Evolutionary conservation across 306 rosid species (phyloP), one percentile per base, ranked within the genome.

Genomic region (Lathyrus aphaca): DNA sequence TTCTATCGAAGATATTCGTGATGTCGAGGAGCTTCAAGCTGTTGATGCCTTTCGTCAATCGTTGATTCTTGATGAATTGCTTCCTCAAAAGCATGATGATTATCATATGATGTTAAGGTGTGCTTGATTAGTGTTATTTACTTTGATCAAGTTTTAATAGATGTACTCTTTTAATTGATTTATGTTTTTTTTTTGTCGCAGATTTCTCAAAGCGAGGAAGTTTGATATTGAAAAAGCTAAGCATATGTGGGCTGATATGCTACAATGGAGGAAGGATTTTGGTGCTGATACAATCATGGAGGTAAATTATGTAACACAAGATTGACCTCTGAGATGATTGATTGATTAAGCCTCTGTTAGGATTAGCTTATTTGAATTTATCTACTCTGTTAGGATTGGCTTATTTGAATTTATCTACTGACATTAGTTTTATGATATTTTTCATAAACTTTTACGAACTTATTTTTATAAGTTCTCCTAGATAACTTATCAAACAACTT

Each of bases 61-160:
- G 2, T 77, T 94, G 17, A 35, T 91, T 54, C 58, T 86, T 82
- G 99, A 94, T 15, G 96, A 94, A 53, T 56, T 91, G 79, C 97
- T 94, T 44, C 97, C 97, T 1, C 83, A 77, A 18, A 89, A 76
- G 65, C 89, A 85, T 37, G 97, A 94, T 76, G 97, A 94, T 75
- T 94, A 91, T 80, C 99, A 94, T 69, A 76, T 87, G 83, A 88
- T 94, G 97, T 70, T 94, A 79, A 88, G 99, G 99, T 94, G 25
- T 1, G 14, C 4, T 32, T 15, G 14, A 32, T 27, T 7, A 4
- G 19, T 64, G 7, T 29, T 46, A 5, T 14, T 16, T 40, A 17
- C 18, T 49, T 77, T 48, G 27, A 35, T 30, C 40, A 57, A 45
- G 9, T 45, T 39, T 3, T 25, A 35, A 6, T 53, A 14, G n/a